Evolutionary conservation across 2,329 filamentous ascomycete genomes (phyloP).

Genomic region (Exophiala oligosperma): DNA sequence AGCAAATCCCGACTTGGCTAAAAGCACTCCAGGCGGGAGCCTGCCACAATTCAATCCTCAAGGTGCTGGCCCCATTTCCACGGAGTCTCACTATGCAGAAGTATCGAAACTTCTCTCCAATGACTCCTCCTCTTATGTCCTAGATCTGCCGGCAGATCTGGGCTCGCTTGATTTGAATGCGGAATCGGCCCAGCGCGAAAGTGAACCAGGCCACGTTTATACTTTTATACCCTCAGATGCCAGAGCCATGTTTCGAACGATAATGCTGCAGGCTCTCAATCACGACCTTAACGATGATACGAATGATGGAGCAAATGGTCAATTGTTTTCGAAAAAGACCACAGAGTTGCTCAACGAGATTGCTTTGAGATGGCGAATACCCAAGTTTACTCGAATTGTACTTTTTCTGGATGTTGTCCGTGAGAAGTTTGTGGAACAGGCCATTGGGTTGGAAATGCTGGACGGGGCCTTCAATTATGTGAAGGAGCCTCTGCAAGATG

Average conservation of each 20-base stretch:
- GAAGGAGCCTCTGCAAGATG: conserved; percentile 69
- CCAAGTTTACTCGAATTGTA: conserved; percentile 75
- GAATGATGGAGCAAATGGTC: conserved; percentile 48
- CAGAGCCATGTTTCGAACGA: conserved; percentile 77
- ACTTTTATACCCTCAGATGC: conserved; percentile 88
- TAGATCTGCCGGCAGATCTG: conserved; percentile 70
- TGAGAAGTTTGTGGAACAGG: conserved; percentile 81
- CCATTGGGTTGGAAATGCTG: conserved; percentile 77
- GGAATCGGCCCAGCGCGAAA: conserved; percentile 40
- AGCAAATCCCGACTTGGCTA: conserved; percentile 80
- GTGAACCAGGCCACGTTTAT: conserved; percentile 59
- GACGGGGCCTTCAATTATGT: conserved; percentile 80
- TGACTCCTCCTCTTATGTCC: conserved; percentile 53
- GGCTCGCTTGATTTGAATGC: conserved; percentile 63
- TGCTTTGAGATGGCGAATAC: conserved; percentile 84
- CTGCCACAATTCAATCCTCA: conserved; percentile 58
- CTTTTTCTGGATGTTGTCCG: conserved; percentile 81
- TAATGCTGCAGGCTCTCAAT: conserved; percentile 73
- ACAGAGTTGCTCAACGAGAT: conserved; percentile 82
- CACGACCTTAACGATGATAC: conserved; percentile 60
- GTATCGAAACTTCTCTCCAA: conserved; percentile 48
- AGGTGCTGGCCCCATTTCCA: conserved; percentile 36
- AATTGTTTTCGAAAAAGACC: conserved; percentile 70
- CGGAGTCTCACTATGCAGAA: conserved; percentile 47
- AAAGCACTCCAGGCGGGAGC: conserved; percentile 63